Evolutionary conservation across 1,139 yeast genomes (phyloP).

Genomic region (Yamadazyma dendronema): DNA sequence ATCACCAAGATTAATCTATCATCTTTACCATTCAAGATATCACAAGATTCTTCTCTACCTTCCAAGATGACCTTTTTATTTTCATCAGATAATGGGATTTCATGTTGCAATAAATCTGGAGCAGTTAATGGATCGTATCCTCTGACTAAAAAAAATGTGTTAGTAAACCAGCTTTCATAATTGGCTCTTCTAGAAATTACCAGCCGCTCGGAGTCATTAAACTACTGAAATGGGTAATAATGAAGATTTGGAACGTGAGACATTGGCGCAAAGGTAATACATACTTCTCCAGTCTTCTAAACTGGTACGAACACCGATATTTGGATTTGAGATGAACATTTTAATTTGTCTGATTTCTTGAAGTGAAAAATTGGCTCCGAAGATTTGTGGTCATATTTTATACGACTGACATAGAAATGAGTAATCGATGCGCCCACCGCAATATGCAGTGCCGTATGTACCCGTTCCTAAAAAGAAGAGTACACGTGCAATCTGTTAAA

Average conservation of each 20-base stretch:
- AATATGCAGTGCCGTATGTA: background rate
- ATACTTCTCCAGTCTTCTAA: slow-evolving; percentile 89
- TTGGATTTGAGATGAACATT: slow-evolving; percentile 82
- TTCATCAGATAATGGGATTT: slow-evolving; percentile 65
- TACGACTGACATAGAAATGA: background rate
- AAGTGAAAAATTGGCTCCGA: background rate
- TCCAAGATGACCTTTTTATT: slow-evolving; percentile 61
- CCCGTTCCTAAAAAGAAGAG: background rate
- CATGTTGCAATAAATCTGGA: slow-evolving; percentile 92
- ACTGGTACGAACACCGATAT: slow-evolving; percentile 78
- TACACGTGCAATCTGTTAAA: background rate
- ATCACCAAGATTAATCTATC: slow-evolving; percentile 81
- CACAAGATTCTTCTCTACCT: slow-evolving; percentile 76
- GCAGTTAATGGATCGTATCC: slow-evolving; percentile 96
- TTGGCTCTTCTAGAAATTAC: background rate
- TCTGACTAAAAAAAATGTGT: slow-evolving; percentile 26
- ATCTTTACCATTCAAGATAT: slow-evolving; percentile 70
- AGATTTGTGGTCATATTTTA: slow-evolving; percentile 5
- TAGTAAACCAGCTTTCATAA: slow-evolving; percentile 11
- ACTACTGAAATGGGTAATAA: background rate
- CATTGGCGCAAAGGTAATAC: slow-evolving; percentile 12
- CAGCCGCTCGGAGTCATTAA: background rate
- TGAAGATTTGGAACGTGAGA: slow-evolving; percentile 2
- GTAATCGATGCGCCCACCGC: slow-evolving; percentile 1
- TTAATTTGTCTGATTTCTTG: background rate